phyloP scores from a whole-genome alignment of 2,329 filamentous ascomycete genomes.

The Calonectria hawksworthii region DNA sequence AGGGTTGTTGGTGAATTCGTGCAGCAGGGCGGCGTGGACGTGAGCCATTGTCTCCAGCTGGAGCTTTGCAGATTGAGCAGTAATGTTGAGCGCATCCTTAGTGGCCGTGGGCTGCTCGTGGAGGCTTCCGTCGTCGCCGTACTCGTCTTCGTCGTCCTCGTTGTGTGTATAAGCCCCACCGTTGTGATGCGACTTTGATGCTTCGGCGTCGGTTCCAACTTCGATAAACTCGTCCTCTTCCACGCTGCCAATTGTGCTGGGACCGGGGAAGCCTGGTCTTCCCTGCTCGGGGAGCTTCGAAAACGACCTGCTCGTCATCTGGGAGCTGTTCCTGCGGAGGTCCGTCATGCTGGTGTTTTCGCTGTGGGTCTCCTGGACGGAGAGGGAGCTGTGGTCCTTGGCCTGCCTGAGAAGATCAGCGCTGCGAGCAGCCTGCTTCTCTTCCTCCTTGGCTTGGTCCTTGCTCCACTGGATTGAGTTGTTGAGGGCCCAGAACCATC shows the following conservation, averaged over 20 bases:
- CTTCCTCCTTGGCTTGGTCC: conserved; percentile 94
- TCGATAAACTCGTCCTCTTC: conserved; percentile 69
- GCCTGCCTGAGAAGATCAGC: conserved; percentile 84
- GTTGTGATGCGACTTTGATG: conserved; percentile 53
- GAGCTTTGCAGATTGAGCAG: conserved; percentile 92
- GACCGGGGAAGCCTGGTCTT: conserved; percentile 53
- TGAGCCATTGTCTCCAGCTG: conserved; percentile 92
- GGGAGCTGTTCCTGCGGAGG: conserved; percentile 58
- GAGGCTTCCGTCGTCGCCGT: conserved; percentile 80
- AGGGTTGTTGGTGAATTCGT: conserved; percentile 77
- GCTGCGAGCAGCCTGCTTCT: conserved; percentile 79
- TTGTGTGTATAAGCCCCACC: conserved; percentile 52
- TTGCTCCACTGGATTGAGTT: conserved; percentile 99
- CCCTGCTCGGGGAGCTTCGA: conserved; percentile 46
- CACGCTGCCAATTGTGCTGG: conserved; percentile 63
- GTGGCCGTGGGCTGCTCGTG: conserved; percentile 80
- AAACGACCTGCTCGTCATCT: conserved; percentile 53
- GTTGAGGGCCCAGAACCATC: conserved; percentile 99
- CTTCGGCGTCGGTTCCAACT: conserved; percentile 60
- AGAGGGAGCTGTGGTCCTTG: conserved; percentile 76
- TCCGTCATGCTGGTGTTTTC: conserved; percentile 68
- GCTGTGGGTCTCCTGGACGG: conserved; percentile 62
- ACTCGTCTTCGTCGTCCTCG: conserved; percentile 83
- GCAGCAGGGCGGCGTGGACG: conserved; percentile 85
- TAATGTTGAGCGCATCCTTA: conserved; percentile 97